Evolutionary conservation across 2,329 filamentous ascomycete species (phyloP), one percentile per base, ranked within the genome.

Genomic region (Bipolaris bicolor): DNA sequence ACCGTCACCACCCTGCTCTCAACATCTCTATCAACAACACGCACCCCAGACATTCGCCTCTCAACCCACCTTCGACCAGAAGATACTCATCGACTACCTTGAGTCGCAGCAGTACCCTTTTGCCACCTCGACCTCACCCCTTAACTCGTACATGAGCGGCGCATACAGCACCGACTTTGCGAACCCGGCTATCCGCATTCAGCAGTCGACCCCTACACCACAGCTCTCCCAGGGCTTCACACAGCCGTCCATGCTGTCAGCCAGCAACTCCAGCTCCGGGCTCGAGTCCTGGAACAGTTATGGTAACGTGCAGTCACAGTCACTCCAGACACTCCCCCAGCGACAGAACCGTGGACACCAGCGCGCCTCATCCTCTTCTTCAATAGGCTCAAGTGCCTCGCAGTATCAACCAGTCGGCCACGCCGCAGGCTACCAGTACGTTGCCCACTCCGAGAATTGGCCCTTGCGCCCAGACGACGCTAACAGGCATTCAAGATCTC

Each of bases 361-460:
- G 55, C 74, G 76, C 60, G 71, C 72, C 31, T 71, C 75, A 5
- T 78, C 76, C 0, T 73, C 74, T 22, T 78, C 76, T 15, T 77
- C 76, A 33, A 68, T 72, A 67, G 74, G 68, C 52, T 78, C 76
- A 29, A 73, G 67, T 52, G 62, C 65, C 37, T 74, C 73, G 46
- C 74, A 71, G 49, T 76, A 73, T 48, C 73, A 74, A 55, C 57
- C 67, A 46, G 69, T 65, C 52, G 69, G 60, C 40, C 65, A 66
- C 40, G 58, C 72, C 11, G 43, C 64, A 50, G 61, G 48, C 44
- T 79, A 79, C 69, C 74, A 75, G 64, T 78, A 77, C 50, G 81
- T 84, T 64, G 78, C 78, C 57, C 76, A 76, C 62, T 67, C 77
- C 63, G 80, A 82, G 61, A 70, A 71, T 60, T 78, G 73, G 67